Conservation (phyloP, 108 stramenopile species). For the Nitzschia inconspicua region DNA sequence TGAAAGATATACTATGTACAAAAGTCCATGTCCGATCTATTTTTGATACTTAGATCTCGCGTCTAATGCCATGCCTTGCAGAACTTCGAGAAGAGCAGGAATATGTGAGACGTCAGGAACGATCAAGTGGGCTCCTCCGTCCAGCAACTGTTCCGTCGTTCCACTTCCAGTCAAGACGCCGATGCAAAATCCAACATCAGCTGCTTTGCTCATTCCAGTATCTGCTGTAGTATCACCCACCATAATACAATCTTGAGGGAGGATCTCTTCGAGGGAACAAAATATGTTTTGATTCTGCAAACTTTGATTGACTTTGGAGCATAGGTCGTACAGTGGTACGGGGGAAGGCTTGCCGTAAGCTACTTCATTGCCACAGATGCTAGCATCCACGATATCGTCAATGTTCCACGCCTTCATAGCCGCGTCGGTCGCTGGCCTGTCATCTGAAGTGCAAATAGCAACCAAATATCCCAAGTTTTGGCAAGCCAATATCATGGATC, state of each 20-base stretch:
- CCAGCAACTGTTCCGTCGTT: conserved; percentile 35
- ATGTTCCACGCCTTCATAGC: conserved; percentile 43
- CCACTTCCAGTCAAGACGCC: conserved; percentile 64
- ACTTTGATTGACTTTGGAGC: conserved; percentile 11
- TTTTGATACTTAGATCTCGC: no score
- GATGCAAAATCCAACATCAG: conserved; percentile 41
- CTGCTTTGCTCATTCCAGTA: conserved; percentile 41
- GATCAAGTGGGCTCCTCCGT: conserved; percentile 44
- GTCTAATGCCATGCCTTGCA: no score
- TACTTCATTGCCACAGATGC: conserved; percentile 53
- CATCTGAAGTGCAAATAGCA: conserved; percentile 56
- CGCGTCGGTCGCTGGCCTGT: conserved; percentile 36
- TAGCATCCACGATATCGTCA: conserved; percentile 28
- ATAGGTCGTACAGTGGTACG: conserved; percentile 36
- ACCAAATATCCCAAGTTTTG: conserved; percentile 29
- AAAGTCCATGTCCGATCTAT: no score
- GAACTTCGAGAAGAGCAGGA: conserved; percentile 7
- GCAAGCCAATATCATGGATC: conserved; percentile 27
- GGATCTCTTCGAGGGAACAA: no score
- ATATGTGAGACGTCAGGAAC: conserved; percentile 37
- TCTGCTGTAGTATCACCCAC: conserved; percentile 58
- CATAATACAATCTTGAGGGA: conserved; percentile 43
- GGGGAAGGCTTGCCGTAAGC: conserved; percentile 37
- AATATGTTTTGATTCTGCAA: neutral
- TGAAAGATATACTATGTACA: no score